These are phyloP conservation scores for Wickerhamomyces sp. DNA, from an alignment of 1,139 yeast species.

Conservation along the genomic window DNA sequence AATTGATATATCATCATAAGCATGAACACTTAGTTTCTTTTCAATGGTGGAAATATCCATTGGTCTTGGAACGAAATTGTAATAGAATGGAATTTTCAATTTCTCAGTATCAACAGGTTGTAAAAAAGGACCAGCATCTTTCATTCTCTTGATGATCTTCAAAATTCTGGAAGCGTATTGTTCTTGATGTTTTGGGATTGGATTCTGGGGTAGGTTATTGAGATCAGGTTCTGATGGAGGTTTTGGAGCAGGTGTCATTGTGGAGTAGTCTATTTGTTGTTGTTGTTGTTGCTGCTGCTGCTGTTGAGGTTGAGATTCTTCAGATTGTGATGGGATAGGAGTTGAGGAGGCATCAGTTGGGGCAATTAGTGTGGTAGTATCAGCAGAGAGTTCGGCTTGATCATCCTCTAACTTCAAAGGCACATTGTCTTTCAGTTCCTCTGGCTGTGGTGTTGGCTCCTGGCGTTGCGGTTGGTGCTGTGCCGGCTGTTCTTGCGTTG, in stretches of 20 bases:
- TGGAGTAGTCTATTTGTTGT: constrained; percentile 3
- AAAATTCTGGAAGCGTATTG: constrained; percentile 55
- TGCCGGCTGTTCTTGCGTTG: no score
- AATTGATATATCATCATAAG: constrained; percentile 65
- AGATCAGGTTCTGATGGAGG: constrained; percentile 71
- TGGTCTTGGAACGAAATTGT: constrained; percentile 77
- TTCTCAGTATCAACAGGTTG: constrained; percentile 88
- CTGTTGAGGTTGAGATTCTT: constrained; percentile 2
- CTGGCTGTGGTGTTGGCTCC: no score
- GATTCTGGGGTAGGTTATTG: constrained; percentile 58
- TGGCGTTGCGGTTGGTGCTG: no score
- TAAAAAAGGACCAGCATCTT: constrained; percentile 88
- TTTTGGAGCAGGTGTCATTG: constrained; percentile 58
- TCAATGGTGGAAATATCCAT: constrained; percentile 95
- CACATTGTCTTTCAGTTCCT: no score
- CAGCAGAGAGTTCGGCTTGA: no score
- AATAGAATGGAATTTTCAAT: constrained; percentile 86
- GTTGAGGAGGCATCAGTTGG: not conserved
- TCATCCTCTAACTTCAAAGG: no score
- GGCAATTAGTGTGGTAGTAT: no score
- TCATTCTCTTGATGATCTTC: constrained; percentile 80
- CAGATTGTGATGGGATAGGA: not conserved
- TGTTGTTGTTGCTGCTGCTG: not conserved
- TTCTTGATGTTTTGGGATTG: constrained; percentile 85
- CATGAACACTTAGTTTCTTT: constrained; percentile 61